These are phyloP conservation scores for Zychaea mexicana DNA, from an alignment of 371 early-diverging fungal species.

Conservation along the genomic window DNA sequence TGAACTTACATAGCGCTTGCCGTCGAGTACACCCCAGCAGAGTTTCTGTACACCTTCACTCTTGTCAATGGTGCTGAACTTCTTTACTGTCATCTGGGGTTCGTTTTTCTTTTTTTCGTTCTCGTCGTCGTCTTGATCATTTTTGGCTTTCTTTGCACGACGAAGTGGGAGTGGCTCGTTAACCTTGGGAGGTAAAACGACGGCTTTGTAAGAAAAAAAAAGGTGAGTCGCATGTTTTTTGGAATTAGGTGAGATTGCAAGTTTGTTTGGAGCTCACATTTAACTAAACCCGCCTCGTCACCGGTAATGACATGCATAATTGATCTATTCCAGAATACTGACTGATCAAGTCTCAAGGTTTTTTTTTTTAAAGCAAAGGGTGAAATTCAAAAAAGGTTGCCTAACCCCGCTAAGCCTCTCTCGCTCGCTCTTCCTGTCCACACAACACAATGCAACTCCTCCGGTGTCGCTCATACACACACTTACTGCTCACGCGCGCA, in stretches of 20 bases:
- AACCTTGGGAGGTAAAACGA: constrained; percentile 27
- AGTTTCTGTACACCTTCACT: constrained; percentile 52
- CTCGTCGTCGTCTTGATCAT: constrained; percentile 22
- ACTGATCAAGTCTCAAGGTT: too few relatives aligned
- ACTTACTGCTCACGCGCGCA: too few relatives aligned
- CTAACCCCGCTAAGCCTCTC: too few relatives aligned
- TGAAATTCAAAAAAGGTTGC: too few relatives aligned
- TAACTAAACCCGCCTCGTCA: constrained; percentile 78
- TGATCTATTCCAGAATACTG: too few relatives aligned
- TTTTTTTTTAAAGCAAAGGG: too few relatives aligned
- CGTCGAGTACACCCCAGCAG: constrained; percentile 45
- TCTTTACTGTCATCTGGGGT: constrained; percentile 36
- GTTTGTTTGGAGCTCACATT: constrained; percentile 42
- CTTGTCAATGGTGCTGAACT: constrained; percentile 59
- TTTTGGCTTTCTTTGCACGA: constrained; percentile 7
- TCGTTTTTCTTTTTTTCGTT: constrained; percentile 22
- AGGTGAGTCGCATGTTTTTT: neutral
- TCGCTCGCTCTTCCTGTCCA: too few relatives aligned
- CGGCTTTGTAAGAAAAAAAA: constrained; percentile 19
- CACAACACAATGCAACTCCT: too few relatives aligned
- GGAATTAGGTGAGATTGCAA: neutral
- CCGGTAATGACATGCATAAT: constrained; percentile 62
- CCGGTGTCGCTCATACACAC: too few relatives aligned
- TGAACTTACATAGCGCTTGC: constrained; percentile 32
- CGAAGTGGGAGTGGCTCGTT: neutral